Evolutionary conservation across 2,329 filamentous ascomycete species (phyloP).

Genomic region (Fusarium dimerum): DNA sequence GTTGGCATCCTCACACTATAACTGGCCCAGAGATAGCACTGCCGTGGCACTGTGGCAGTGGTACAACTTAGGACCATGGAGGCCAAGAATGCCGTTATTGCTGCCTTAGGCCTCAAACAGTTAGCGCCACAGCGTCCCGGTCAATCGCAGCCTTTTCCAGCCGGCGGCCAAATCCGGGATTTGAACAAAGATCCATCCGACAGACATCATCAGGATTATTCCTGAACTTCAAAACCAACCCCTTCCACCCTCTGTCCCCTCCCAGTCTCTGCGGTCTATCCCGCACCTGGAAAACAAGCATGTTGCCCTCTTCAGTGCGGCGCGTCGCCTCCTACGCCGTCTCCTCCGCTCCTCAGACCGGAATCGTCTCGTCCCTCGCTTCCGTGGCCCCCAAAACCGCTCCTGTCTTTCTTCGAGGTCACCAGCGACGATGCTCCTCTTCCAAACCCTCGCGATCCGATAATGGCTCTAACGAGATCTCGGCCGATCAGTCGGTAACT

Average conservation of each 20-base stretch:
- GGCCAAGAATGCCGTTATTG: slow-evolving; percentile 26
- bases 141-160: slow-evolving; percentile 35
- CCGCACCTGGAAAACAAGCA: slow-evolving; percentile 36
- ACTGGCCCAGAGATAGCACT: too few species aligned
- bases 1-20: not conserved
- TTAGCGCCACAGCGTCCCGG: slow-evolving; percentile 27
- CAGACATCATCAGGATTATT: slow-evolving; percentile 37
- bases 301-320: slow-evolving; percentile 59
- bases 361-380: slow-evolving; percentile 44
- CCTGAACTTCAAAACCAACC: slow-evolving; percentile 24
- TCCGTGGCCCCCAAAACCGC: slow-evolving; percentile 42
- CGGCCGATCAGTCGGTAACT: slow-evolving; percentile 51
- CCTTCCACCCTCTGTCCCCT: slow-evolving; percentile 12
- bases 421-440: slow-evolving; percentile 59
- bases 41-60: too few species aligned
- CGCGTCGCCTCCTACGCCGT: slow-evolving; percentile 52
- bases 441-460: slow-evolving; percentile 65
- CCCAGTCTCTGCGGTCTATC: slow-evolving; percentile 16
- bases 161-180: slow-evolving; percentile 39
- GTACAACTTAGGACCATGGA: not conserved
- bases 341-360: slow-evolving; percentile 46
- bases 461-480: slow-evolving; percentile 53
- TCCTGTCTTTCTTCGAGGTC: slow-evolving; percentile 41
- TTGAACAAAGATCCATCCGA: slow-evolving; percentile 34
- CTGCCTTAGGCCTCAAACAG: slow-evolving; percentile 39